Percentiles rank a stretch among this genome's conserved stretches.
Evolutionary conservation across 768 basidiomycete species (phyloP).

Genomic region (Rhodotorula paludigena): DNA sequence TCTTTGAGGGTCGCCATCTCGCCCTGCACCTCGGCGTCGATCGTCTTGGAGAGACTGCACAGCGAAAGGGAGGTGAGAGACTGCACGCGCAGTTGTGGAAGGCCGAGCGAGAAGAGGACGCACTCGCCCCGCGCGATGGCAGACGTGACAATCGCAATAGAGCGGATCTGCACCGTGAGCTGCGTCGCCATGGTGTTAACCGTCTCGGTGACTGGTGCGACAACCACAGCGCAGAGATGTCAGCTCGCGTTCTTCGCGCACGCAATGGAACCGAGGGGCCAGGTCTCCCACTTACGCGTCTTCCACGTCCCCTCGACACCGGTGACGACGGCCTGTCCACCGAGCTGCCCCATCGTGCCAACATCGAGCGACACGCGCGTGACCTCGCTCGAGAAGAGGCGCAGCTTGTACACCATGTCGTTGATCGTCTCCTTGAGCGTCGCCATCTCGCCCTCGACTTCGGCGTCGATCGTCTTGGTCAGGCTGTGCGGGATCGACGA

Average conservation of each 20-base stretch:
- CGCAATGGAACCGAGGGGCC: too few species aligned
- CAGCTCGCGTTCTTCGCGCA: too few species aligned
- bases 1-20: slow-evolving; percentile 53
- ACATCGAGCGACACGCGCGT: slow-evolving; percentile 57
- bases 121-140: slow-evolving; percentile 40
- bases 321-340: slow-evolving; percentile 48
- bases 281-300: slow-evolving; percentile 51
- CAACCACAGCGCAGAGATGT: accelerated
- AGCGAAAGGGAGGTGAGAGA: slow-evolving; percentile 22
- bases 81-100: too few species aligned
- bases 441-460: slow-evolving; percentile 54
- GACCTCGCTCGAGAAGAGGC: slow-evolving; percentile 81
- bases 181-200: slow-evolving; percentile 42
- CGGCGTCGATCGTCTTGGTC: slow-evolving; percentile 52
- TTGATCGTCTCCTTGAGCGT: slow-evolving; percentile 50
- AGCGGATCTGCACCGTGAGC: slow-evolving; percentile 45
- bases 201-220: slow-evolving; percentile 35
- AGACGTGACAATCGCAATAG: slow-evolving; percentile 46
- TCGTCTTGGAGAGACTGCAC: slow-evolving; percentile 48
- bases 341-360: slow-evolving; percentile 62
- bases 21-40: slow-evolving; percentile 52
- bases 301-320: slow-evolving; percentile 54
- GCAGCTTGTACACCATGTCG: slow-evolving; percentile 64
- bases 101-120: neutral
- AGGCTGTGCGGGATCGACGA: slow-evolving; percentile 43